Evolutionary conservation across 2,329 filamentous ascomycete genomes (phyloP).

Genomic region (Pestalotiopsis sp.): DNA sequence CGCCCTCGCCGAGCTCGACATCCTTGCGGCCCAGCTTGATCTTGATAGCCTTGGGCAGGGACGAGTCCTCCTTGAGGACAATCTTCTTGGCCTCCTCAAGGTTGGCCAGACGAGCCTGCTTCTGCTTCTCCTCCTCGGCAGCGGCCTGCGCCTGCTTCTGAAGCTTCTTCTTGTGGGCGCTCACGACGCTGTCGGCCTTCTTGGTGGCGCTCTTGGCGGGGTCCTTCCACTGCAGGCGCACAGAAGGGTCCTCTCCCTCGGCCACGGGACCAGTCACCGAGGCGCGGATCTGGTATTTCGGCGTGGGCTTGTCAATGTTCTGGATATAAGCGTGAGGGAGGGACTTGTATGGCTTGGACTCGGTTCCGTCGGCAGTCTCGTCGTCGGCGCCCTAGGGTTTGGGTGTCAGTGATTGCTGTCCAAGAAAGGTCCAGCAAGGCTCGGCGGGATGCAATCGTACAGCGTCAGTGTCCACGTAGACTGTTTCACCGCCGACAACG

Average conservation of each 20-base stretch:
- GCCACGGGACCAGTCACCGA: conserved; percentile 63
- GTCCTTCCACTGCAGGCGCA: conserved; percentile 75
- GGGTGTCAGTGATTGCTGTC: neutral
- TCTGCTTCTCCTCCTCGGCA: conserved; percentile 72
- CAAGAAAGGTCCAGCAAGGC: neutral
- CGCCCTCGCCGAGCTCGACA: conserved; percentile 58
- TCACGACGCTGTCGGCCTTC: conserved; percentile 76
- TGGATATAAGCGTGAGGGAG: conserved; percentile 78
- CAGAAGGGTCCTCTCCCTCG: conserved; percentile 64
- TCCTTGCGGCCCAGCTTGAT: conserved; percentile 78
- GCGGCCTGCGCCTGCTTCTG: conserved; percentile 75
- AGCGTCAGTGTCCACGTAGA: conserved; percentile 81
- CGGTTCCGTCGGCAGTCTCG: conserved; percentile 65
- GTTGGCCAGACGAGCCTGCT: conserved; percentile 67
- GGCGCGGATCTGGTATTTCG: conserved; percentile 70
- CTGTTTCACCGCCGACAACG: conserved; percentile 38
- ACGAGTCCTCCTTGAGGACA: conserved; percentile 70
- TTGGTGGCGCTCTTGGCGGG: conserved; percentile 83
- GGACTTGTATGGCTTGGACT: conserved; percentile 79
- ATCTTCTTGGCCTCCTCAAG: conserved; percentile 85
- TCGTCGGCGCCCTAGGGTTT: conserved; percentile 65
- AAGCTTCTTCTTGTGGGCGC: conserved; percentile 82
- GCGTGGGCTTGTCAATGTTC: conserved; percentile 59
- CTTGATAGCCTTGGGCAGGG: conserved; percentile 72
- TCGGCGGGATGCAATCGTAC: neutral